Conservation (phyloP, 176 grass and related monocot species). For the Raddia guianensis region DNA sequence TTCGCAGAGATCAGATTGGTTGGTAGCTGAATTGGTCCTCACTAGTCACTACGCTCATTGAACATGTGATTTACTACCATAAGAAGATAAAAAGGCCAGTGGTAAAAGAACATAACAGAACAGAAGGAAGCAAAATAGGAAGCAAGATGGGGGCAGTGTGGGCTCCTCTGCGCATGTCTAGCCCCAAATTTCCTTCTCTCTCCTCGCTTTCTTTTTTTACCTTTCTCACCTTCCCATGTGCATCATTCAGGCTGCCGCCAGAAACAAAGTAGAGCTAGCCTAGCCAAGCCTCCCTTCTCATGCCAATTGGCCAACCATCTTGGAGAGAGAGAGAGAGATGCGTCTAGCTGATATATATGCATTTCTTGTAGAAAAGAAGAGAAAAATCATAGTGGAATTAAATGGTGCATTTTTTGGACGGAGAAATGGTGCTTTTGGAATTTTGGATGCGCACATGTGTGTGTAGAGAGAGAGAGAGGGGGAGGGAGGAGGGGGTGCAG, state of each 20-base stretch:
- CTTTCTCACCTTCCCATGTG: constrained; percentile 57
- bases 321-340: background rate
- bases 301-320: constrained; percentile 58
- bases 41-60: background rate
- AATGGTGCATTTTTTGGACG: background rate
- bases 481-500: too few species aligned
- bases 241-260: constrained; percentile 48
- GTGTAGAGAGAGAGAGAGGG: too few species aligned
- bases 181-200: constrained; percentile 5
- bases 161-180: constrained; percentile 48
- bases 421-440: background rate
- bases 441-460: background rate
- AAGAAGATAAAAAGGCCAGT: background rate
- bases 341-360: background rate
- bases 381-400: background rate
- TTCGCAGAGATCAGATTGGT: background rate
- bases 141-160: constrained; percentile 40
- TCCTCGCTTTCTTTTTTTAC: background rate
- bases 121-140: constrained; percentile 26
- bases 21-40: constrained; percentile 5
- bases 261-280: constrained; percentile 36
- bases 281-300: constrained; percentile 43
- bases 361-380: background rate
- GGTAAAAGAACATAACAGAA: constrained; percentile 12
- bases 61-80: constrained; percentile 2